Percentiles rank a stretch among this genome's conserved stretches.
These are phyloP conservation scores for Phoma sp. DNA, from an alignment of 2,329 filamentous ascomycete species.

Conservation along the genomic window DNA sequence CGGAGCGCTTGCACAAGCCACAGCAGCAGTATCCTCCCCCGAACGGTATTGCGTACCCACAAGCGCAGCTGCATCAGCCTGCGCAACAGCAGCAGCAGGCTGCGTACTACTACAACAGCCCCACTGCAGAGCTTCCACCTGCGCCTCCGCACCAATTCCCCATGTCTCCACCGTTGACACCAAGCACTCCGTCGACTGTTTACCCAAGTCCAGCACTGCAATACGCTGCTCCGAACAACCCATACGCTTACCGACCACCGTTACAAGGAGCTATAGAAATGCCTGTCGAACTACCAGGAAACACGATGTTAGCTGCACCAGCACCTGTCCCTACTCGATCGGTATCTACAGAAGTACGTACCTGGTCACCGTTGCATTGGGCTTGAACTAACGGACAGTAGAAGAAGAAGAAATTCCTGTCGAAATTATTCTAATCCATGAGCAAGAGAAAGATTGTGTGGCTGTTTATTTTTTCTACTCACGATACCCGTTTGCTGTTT, in stretches of 20 bases:
- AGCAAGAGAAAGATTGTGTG: background rate
- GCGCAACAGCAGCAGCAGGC: constrained; percentile 15
- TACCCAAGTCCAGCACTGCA: constrained; percentile 22
- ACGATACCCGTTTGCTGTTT: constrained; percentile 11
- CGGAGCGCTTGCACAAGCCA: constrained; percentile 32
- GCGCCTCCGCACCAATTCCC: constrained; percentile 1
- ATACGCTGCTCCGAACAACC: constrained; percentile 9
- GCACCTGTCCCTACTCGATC: constrained; percentile 19
- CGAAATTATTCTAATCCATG: constrained; percentile 28
- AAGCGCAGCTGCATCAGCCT: constrained; percentile 10
- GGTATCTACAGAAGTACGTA: constrained; percentile 27
- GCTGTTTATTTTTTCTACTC: background rate
- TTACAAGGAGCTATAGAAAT: constrained; percentile 26
- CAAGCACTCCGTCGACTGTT: constrained; percentile 16
- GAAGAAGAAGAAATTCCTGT: constrained; percentile 37
- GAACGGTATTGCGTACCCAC: constrained; percentile 9
- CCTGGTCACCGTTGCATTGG: background rate
- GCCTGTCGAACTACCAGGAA: constrained; percentile 27
- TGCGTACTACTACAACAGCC: constrained; percentile 16
- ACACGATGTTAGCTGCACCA: constrained; percentile 17
- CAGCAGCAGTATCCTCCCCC: constrained; percentile 16
- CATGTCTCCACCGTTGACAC: constrained; percentile 27
- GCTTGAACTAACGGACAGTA: constrained; percentile 17
- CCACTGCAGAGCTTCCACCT: constrained; percentile 1
- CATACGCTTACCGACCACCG: constrained; percentile 20